Percentiles rank a stretch among this genome's conserved stretches.
These are phyloP conservation scores for Hortaea werneckii DNA, from an alignment of 2,329 filamentous ascomycete genomes.

Conservation along the genomic window DNA sequence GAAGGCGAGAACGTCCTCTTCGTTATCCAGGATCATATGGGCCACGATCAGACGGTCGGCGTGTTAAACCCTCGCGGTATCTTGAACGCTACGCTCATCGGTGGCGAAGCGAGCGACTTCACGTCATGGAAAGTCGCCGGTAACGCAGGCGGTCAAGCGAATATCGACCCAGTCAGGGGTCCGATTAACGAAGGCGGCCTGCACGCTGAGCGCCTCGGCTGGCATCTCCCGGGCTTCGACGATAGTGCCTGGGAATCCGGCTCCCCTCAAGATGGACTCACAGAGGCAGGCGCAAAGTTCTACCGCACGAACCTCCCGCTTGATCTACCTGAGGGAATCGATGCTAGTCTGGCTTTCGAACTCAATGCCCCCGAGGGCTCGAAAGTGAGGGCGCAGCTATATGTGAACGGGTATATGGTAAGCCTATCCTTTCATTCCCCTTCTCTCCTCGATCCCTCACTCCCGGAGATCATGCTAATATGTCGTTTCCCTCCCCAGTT, in stretches of 20 bases:
- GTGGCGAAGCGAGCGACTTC: conserved; percentile 29
- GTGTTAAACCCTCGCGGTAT: conserved; percentile 44
- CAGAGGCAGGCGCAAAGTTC: conserved; percentile 43
- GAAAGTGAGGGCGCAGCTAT: conserved; percentile 45
- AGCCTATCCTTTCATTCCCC: too few relatives aligned
- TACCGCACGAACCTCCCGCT: conserved; percentile 46
- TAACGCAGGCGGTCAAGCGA: conserved; percentile 42
- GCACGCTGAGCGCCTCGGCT: conserved; percentile 47
- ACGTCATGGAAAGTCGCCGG: conserved; percentile 49
- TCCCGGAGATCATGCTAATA: too few relatives aligned
- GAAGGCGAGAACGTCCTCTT: conserved; percentile 39
- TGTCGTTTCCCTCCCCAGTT: conserved; percentile 44
- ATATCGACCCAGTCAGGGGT: conserved; percentile 47
- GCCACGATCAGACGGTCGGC: conserved; percentile 44
- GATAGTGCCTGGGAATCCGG: conserved; percentile 35
- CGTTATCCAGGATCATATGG: conserved; percentile 51
- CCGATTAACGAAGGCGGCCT: conserved; percentile 50
- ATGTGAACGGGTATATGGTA: conserved; percentile 48
- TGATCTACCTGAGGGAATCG: conserved; percentile 40
- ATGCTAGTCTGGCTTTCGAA: conserved; percentile 47
- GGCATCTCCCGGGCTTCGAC: conserved; percentile 48
- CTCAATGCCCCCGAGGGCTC: conserved; percentile 36
- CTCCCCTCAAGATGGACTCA: conserved; percentile 32
- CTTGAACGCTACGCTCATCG: conserved; percentile 42
- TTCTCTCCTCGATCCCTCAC: too few relatives aligned